Evolutionary conservation across 2,329 filamentous ascomycete species (phyloP).

Genomic region (Teratosphaeriaceae sp.): DNA sequence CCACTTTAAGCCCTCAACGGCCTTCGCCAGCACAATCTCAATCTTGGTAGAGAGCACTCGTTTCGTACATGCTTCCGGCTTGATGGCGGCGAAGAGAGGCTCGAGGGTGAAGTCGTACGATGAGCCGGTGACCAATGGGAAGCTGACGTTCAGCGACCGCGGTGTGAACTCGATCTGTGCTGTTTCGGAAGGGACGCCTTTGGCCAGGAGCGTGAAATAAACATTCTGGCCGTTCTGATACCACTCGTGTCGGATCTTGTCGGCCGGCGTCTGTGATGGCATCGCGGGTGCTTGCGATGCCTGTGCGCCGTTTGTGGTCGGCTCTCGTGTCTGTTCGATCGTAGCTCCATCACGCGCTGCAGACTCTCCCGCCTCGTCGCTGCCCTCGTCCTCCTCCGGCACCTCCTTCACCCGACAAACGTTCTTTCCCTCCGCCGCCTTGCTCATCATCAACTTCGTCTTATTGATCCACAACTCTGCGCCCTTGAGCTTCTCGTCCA

Average conservation of each 20-base stretch:
- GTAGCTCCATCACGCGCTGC: background rate
- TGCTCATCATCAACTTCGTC: conserved; percentile 45
- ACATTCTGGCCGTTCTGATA: conserved; percentile 58
- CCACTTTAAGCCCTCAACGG: conserved; percentile 62
- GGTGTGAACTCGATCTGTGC: conserved; percentile 45
- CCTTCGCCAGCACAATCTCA: conserved; percentile 68
- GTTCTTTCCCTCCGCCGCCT: conserved; percentile 40
- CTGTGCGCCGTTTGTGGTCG: background rate
- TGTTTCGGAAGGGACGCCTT: conserved; percentile 54
- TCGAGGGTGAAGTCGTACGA: conserved; percentile 58
- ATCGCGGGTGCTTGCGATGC: background rate
- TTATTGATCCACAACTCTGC: conserved; percentile 34
- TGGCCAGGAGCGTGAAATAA: conserved; percentile 59
- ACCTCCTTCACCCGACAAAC: conserved; percentile 44
- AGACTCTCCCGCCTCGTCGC: background rate
- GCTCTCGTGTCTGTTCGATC: background rate
- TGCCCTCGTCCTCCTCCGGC: conserved; percentile 36
- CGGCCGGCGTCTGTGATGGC: conserved; percentile 38
- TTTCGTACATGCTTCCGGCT: conserved; percentile 53
- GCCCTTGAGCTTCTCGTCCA: conserved; percentile 28
- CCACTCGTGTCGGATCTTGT: conserved; percentile 63
- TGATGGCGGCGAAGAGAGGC: conserved; percentile 61
- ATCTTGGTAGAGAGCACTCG: conserved; percentile 71
- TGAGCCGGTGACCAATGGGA: conserved; percentile 47
- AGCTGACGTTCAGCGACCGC: conserved; percentile 49